Evolutionary conservation across 2,329 filamentous ascomycete species (phyloP), one percentile per base, ranked within the genome.

Genomic region (Arthrobotrys conoides): DNA sequence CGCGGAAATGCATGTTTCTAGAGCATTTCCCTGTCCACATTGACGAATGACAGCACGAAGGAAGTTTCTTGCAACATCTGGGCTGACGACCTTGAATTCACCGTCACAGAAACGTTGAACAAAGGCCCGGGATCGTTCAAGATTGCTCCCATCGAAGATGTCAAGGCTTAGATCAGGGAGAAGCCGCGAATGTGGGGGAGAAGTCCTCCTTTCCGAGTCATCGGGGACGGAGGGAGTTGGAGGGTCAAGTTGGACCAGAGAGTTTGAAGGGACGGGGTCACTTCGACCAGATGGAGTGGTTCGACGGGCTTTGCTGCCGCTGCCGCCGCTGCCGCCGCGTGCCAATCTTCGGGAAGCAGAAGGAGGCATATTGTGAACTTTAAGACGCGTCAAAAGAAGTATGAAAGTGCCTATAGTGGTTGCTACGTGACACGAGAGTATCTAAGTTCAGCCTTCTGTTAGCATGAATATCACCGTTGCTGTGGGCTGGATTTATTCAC

Each of bases 11-110:
- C 73, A 77, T 14, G 55, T 16, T 30, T 71, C 59, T 0, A 57
- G 59, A 16, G 12, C 49, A 33, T 51, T 55, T 18, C 18, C 14
- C 18, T 71, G 59, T 36, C 63, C 68, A 20, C 41, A 46, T 12
- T 77, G 68, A 5, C 73, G 68, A 30, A 77, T 41, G 20, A 71
- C 6, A 16, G 67, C 63, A 24, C 61, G 41, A 33, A 77, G 38
- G 18, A 67, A 68, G 36, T 30, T 12, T 27, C 44, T 55, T 24
- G 67, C 67, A n/a, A n/a, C n/a, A 3, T 63, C 46, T 0, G 27
- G 16, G 14, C 68, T 55, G 6, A n/a, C 8, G 6, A 77, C 24
- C 9, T 55, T 53, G 33, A 71, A 3, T 6, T 71, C 44, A 12
- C 57, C 57, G 9, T n/a, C 20, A 12, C 36, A 61, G 18, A 61